Percentiles rank a stretch among this genome's conserved stretches.
phyloP scores from a whole-genome alignment of 2,329 filamentous ascomycete species.

The Boeremia lycopersici region DNA sequence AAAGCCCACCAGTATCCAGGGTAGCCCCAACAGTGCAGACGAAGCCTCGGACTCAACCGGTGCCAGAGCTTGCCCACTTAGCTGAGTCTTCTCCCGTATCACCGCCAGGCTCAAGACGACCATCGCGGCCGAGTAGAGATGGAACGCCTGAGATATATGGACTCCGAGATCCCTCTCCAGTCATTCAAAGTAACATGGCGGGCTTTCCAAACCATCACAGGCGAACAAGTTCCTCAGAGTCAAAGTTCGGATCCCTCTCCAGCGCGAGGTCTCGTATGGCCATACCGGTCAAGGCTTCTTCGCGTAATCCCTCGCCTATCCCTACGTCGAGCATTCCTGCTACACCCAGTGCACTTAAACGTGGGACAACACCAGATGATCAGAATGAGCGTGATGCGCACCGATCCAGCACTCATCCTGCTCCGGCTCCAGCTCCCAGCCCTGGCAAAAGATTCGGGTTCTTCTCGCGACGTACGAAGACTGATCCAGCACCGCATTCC shows the following conservation, averaged over 20 bases:
- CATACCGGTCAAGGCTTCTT: constrained; percentile 40
- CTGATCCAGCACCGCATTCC: constrained; percentile 56
- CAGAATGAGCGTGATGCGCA: constrained; percentile 41
- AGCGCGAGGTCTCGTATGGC: constrained; percentile 32
- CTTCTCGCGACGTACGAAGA: constrained; percentile 75
- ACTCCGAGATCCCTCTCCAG: constrained; percentile 55
- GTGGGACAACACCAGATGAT: constrained; percentile 50
- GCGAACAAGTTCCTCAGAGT: constrained; percentile 57
- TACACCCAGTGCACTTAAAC: constrained; percentile 31
- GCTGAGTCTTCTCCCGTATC: constrained; percentile 62
- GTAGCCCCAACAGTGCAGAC: constrained; percentile 5
- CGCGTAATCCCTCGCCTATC: constrained; percentile 47
- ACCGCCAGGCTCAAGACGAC: constrained; percentile 55
- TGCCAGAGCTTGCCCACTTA: constrained; percentile 58
- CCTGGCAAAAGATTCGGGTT: constrained; percentile 73
- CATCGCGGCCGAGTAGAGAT: constrained; percentile 53
- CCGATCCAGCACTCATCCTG: constrained; percentile 50
- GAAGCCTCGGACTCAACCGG: constrained; percentile 35
- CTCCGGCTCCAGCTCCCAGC: constrained; percentile 54
- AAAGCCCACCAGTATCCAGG: constrained; percentile 55
- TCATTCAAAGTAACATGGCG: constrained; percentile 63
- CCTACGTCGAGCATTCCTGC: constrained; percentile 39
- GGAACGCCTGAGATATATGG: constrained; percentile 52
- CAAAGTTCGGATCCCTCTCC: constrained; percentile 31
- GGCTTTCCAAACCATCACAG: constrained; percentile 57